These are phyloP conservation scores for Prunus campanulata DNA, from an alignment of 306 rosid species.

Conservation along the genomic window DNA sequence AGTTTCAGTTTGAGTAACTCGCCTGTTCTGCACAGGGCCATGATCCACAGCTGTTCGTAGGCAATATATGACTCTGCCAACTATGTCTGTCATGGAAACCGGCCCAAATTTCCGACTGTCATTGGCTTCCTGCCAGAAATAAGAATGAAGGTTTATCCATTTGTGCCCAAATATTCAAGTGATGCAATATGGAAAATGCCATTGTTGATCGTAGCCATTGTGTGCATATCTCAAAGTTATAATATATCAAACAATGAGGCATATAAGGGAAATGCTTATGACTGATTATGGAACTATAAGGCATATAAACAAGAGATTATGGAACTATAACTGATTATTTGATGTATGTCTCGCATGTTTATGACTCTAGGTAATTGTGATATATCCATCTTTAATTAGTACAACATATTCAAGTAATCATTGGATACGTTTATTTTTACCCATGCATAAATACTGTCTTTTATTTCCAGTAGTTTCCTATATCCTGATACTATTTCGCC, in stretches of 20 bases:
- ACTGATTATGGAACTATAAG: neutral
- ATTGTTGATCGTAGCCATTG: neutral
- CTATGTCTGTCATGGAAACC: constrained; percentile 71
- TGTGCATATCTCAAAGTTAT: neutral
- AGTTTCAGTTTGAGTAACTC: constrained; percentile 16
- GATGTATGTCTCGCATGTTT: neutral
- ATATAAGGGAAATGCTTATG: too few species aligned
- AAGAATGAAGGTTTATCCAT: neutral
- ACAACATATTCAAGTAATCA: neutral
- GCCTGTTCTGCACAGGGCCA: constrained; percentile 91
- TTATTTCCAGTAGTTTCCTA: neutral
- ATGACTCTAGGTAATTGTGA: neutral
- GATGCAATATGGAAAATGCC: neutral
- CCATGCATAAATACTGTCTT: neutral
- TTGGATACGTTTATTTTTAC: neutral
- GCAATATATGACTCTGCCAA: constrained; percentile 92
- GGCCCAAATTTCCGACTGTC: constrained; percentile 97
- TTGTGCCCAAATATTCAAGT: neutral
- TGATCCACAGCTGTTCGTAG: constrained; percentile 90
- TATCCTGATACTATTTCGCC: neutral
- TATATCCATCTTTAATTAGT: neutral
- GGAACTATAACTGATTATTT: neutral
- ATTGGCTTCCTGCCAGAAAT: constrained; percentile 69
- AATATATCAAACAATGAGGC: neutral
- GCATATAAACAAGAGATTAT: neutral